Conservation (phyloP, 2,329 filamentous ascomycete species). For the Beauveria caledonica region DNA sequence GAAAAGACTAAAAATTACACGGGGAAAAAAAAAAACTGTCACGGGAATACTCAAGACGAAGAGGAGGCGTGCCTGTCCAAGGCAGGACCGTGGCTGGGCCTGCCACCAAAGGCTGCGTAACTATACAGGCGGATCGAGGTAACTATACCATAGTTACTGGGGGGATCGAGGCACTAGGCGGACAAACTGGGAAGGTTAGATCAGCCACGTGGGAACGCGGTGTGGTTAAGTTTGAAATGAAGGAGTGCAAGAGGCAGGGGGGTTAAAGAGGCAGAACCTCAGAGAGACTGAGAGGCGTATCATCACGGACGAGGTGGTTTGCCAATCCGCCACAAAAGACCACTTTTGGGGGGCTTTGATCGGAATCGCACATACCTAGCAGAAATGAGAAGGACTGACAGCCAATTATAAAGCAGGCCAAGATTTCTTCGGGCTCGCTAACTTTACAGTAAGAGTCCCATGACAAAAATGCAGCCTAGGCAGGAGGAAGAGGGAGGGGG, state of each 20-base stretch:
- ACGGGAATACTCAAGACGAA: background rate
- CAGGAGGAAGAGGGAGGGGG: background rate
- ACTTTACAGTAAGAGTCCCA: background rate
- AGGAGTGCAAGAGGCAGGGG: constrained; percentile 1
- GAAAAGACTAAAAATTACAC: constrained; percentile 12
- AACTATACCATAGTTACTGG: too few relatives aligned
- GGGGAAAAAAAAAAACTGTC: background rate
- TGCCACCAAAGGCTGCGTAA: background rate
- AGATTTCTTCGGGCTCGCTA: background rate
- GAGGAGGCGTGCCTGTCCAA: background rate
- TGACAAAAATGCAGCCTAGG: background rate
- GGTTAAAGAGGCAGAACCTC: background rate
- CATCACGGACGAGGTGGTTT: background rate
- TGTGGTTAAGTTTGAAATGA: constrained; percentile 9
- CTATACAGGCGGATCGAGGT: background rate
- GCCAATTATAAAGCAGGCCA: too few relatives aligned
- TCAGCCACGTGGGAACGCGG: constrained; percentile 6
- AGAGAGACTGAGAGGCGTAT: background rate
- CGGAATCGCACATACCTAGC: background rate
- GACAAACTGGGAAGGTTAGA: background rate
- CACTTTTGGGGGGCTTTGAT: background rate
- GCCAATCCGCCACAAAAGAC: background rate
- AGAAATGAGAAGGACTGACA: background rate
- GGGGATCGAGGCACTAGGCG: background rate
- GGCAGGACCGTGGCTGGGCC: background rate